phyloP scores from a whole-genome alignment of 2,329 filamentous ascomycete species.

The Biscogniauxia marginata region DNA sequence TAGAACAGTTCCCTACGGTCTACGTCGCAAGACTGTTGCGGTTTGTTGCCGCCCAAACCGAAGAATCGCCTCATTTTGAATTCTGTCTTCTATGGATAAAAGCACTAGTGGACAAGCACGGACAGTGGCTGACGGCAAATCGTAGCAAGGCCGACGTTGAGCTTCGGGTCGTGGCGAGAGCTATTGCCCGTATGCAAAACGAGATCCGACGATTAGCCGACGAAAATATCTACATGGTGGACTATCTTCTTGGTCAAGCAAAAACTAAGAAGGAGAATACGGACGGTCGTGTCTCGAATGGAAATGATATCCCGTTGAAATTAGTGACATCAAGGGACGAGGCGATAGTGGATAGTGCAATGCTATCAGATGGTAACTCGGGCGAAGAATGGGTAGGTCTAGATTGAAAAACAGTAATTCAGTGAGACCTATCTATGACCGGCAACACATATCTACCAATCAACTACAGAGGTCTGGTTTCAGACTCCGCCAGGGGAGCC shows the following conservation, averaged over 20 bases:
- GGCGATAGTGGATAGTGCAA: conserved; percentile 15
- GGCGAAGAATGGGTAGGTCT: conserved; percentile 34
- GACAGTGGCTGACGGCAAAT: conserved; percentile 79
- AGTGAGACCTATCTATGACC: neutral
- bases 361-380: conserved; percentile 21
- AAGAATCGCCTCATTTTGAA: conserved; percentile 89
- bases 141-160: conserved; percentile 79
- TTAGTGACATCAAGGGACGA: conserved; percentile 19
- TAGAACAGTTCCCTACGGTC: conserved; percentile 75
- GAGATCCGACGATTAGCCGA: conserved; percentile 82
- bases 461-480: neutral
- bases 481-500: neutral
- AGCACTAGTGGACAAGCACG: conserved; percentile 76
- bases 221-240: conserved; percentile 84
- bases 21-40: conserved; percentile 84
- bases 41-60: conserved; percentile 83
- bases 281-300: conserved; percentile 12
- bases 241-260: conserved; percentile 68
- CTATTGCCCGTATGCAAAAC: conserved; percentile 74
- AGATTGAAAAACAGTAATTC: conserved; percentile 20
- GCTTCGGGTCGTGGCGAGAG: conserved; percentile 77
- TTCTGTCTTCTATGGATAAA: conserved; percentile 95
- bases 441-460: neutral
- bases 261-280: conserved; percentile 15
- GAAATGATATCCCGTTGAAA: conserved; percentile 23